Conservation (phyloP, 2,329 filamentous ascomycete genomes). For the Epichloe scottii region DNA sequence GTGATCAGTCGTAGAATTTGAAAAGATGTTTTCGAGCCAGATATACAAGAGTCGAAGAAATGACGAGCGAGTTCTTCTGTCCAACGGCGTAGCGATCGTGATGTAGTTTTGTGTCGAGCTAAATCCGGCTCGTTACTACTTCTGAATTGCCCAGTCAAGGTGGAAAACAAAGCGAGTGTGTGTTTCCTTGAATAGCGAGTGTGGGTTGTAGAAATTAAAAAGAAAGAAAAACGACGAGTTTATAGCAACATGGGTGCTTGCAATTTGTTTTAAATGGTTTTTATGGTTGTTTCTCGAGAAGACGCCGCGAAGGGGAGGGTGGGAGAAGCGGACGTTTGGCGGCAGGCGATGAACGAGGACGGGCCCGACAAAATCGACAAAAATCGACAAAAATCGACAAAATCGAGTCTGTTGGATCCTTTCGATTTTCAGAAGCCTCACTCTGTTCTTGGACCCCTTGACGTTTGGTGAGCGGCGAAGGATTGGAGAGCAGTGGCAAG, state of each 20-base stretch:
- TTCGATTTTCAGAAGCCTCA: background rate
- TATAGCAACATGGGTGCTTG: slow-evolving; percentile 6
- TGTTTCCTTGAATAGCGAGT: slow-evolving; percentile 18
- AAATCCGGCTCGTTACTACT: background rate
- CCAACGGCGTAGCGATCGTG: slow-evolving; percentile 24
- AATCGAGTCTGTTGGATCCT: background rate
- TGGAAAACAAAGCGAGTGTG: slow-evolving; percentile 6
- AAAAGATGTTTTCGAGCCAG: slow-evolving; percentile 8
- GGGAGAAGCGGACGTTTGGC: background rate
- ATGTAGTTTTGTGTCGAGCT: slow-evolving; percentile 8
- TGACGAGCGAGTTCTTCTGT: background rate
- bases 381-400: too few species aligned
- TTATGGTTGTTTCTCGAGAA: background rate
- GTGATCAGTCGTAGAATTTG: slow-evolving; percentile 27
- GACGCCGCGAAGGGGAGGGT: background rate
- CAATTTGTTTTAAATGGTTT: background rate
- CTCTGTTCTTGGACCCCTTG: too few species aligned
- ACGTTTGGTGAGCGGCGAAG: background rate
- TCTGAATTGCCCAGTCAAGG: background rate
- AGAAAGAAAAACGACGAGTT: background rate
- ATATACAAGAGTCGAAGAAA: background rate
- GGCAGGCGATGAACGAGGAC: background rate
- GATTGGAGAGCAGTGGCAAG: slow-evolving; percentile 26
- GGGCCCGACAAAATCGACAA: too few species aligned
- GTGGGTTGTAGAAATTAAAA: slow-evolving; percentile 15